Base-by-base conservation (phyloP, 1,139 yeast species). In the Pneumocystis murina region DNA sequence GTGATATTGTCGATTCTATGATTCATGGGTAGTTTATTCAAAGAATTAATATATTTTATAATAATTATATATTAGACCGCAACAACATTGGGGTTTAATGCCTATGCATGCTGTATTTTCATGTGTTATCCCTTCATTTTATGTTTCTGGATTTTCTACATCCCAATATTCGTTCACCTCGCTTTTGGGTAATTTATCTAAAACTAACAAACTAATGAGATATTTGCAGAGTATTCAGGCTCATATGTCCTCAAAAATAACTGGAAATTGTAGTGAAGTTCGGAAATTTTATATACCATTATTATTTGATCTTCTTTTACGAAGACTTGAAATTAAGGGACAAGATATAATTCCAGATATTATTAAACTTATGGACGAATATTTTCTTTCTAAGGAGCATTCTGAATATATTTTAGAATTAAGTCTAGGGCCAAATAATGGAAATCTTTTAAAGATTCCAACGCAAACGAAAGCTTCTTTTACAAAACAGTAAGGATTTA, bases 41-140 rank as follows among this genome's bases (percentile, higher is more conserved):
- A 24, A 57, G 10, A 20, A 7, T 17, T 17, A 2, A 6, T 14
- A 1, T 10, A 41, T 17, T 41, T 41, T 35, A 20, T 57, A 57
- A 17, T n/a, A 57, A 57, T 12, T 12, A 17, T n/a, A n/a, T 17
- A 17, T 17, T 24, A 57, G 59, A 58, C 82, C 95, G 61, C 96
- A 91, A 70, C 98, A 92, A 74, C 91, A 88, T 70, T 94, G 99
- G 99, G 84, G 94, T 68, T 78, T 94, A 68, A 81, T 94, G 78
- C 99, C 99, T 2, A 80, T 90, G 70, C 97, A 91, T 75, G 97
- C 92, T 0, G 80, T 90, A 2, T 78, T 87, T 80, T 91, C 97
- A 0, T 83, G 95, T 0, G 89, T 94, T 16, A 78, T 83, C 59
- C 98, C 99, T 0, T 79, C 90, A 0, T 84, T 84, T 61, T 81